Evolutionary conservation across 495 filamentous ascomycete species (phyloP).

Genomic region (Penicillium ochrochloron): DNA sequence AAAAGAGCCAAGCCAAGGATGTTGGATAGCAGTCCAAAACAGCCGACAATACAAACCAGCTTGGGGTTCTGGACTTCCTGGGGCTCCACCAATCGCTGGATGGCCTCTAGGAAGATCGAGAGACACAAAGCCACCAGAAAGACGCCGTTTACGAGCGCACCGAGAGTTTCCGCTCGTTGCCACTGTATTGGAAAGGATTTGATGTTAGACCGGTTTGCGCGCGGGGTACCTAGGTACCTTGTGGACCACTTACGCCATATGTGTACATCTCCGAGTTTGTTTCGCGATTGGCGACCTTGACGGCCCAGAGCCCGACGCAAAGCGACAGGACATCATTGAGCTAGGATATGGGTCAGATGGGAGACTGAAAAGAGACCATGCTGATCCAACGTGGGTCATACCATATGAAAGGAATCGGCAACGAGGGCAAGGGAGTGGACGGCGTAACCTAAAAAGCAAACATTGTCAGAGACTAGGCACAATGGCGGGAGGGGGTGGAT

Average conservation of each 20-base stretch:
- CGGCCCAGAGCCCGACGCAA: constrained; percentile 91
- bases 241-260: constrained; percentile 73
- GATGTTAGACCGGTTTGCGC: constrained; percentile 24
- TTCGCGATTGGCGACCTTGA: constrained; percentile 78
- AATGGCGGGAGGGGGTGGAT: neutral
- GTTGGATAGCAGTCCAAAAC: constrained; percentile 83
- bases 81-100: constrained; percentile 86
- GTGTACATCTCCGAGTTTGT: constrained; percentile 86
- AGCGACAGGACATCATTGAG: constrained; percentile 97
- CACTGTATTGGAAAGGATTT: constrained; percentile 61
- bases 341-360: constrained; percentile 30
- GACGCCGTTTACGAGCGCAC: constrained; percentile 93
- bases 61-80: constrained; percentile 81
- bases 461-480: constrained; percentile 19
- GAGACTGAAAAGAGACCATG: neutral
- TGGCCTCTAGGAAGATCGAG: constrained; percentile 92
- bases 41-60: constrained; percentile 87
- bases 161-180: constrained; percentile 97
- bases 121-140: constrained; percentile 95
- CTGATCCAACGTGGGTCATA: constrained; percentile 41
- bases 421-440: constrained; percentile 91
- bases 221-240: constrained; percentile 7
- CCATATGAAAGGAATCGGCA: constrained; percentile 99
- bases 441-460: constrained; percentile 60
- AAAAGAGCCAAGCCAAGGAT: constrained; percentile 86